phyloP scores from a whole-genome alignment of 495 filamentous ascomycete species.

The Xylaria palmicola region DNA sequence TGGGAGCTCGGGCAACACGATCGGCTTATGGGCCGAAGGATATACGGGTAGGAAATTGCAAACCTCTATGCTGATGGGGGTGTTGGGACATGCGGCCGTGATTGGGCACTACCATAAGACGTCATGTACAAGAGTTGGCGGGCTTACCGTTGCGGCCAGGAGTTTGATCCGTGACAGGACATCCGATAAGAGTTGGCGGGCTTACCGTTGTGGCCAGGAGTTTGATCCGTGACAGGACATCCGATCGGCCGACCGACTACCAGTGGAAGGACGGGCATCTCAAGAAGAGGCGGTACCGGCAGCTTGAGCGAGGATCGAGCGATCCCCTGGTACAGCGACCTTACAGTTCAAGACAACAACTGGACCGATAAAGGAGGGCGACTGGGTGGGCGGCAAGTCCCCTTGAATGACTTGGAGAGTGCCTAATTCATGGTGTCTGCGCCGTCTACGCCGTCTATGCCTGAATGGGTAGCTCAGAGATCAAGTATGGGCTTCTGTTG shows the following conservation, averaged over 20 bases:
- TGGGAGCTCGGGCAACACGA: neutral
- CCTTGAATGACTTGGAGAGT: neutral
- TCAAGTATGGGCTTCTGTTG: neutral
- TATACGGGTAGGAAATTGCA: neutral
- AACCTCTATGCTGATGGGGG: neutral
- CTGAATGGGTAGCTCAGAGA: constrained; percentile 17
- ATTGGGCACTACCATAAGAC: neutral
- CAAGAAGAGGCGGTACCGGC: neutral
- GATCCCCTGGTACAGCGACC: neutral
- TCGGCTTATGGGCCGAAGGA: neutral
- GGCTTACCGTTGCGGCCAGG: neutral
- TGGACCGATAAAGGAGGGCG: neutral
- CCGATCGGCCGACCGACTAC: neutral
- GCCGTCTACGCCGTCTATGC: too few relatives aligned
- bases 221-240: neutral
- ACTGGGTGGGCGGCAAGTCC: neutral
- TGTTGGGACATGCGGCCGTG: constrained; percentile 4
- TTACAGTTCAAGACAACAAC: neutral
- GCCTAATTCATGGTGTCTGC: too few relatives aligned
- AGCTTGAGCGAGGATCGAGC: neutral
- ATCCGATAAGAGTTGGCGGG: constrained; percentile 3
- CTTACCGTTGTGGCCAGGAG: neutral
- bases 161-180: neutral
- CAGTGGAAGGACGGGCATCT: neutral
- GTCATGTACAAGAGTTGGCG: neutral